Evolutionary conservation across 176 grass and related monocot genomes (phyloP).

Genomic region (Otatea glauca): DNA sequence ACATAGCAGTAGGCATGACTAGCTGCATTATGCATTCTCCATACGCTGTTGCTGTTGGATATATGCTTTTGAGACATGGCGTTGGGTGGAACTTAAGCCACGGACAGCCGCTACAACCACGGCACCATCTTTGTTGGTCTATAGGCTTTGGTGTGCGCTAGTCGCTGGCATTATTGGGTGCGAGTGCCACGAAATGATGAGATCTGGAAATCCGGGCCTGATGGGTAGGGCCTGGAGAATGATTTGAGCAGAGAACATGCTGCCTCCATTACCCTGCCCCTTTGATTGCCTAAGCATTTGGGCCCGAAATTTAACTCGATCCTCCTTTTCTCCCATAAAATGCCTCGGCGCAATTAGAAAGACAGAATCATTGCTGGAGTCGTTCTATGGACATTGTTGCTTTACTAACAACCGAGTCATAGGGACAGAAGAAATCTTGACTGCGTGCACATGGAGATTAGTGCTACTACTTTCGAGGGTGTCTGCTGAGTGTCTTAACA

Average conservation of each 20-base stretch:
- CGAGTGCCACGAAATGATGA: constrained; percentile 43
- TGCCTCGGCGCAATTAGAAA: background rate
- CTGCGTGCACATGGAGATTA: constrained; percentile 7
- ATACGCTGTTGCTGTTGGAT: background rate
- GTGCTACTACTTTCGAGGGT: background rate
- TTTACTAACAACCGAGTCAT: constrained; percentile 8
- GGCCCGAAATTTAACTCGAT: background rate
- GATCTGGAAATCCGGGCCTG: constrained; percentile 41
- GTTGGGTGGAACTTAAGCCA: constrained; percentile 35
- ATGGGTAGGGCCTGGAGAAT: constrained; percentile 53
- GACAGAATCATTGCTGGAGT: constrained; percentile 7
- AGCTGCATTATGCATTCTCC: background rate
- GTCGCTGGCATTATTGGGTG: constrained; percentile 47
- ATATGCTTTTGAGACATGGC: constrained; percentile 41
- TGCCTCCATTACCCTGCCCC: constrained; percentile 18
- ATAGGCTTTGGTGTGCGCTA: constrained; percentile 1
- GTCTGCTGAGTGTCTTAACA: background rate
- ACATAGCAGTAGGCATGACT: background rate
- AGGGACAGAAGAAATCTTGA: background rate
- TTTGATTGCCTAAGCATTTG: constrained; percentile 35
- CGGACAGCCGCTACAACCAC: constrained; percentile 36
- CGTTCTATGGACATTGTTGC: background rate
- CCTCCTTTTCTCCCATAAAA: background rate
- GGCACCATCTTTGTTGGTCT: constrained; percentile 10
- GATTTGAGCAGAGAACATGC: constrained; percentile 45